A percentile compares a stretch with the other conserved stretches of the same genome.
These are phyloP conservation scores for Erodium maritimum DNA, from an alignment of 345 rosid species.

Conservation along the genomic window DNA sequence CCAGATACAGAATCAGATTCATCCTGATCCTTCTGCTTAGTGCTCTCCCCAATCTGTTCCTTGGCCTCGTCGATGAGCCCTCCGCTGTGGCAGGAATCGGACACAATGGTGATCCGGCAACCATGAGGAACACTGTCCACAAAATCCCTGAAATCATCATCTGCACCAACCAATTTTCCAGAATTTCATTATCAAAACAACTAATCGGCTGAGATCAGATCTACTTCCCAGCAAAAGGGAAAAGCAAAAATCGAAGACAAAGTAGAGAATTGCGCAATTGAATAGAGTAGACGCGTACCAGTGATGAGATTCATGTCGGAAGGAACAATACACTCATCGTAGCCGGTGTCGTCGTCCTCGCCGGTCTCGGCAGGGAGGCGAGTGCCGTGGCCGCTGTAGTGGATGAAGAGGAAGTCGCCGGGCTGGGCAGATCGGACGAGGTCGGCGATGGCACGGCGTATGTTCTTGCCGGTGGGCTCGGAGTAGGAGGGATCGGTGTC, in stretches of 20 bases:
- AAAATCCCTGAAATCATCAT: conserved; percentile 81
- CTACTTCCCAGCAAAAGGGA: neutral
- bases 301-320: conserved; percentile 93
- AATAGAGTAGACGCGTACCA: conserved; percentile 34
- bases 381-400: conserved; percentile 96
- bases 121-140: conserved; percentile 65
- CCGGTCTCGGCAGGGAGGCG: conserved; percentile 96
- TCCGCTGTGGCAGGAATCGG: conserved; percentile 94
- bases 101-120: conserved; percentile 55
- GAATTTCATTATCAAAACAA: neutral
- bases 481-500: conserved; percentile 54
- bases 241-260: neutral
- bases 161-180: conserved; percentile 21
- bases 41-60: conserved; percentile 95
- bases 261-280: neutral
- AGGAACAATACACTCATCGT: conserved; percentile 90
- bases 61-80: conserved; percentile 89
- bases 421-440: conserved; percentile 52
- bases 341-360: conserved; percentile 91
- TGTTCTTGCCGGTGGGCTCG: conserved; percentile 75
- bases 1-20: conserved; percentile 11
- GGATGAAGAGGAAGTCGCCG: conserved; percentile 60
- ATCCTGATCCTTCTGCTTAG: conserved; percentile 12
- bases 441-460: conserved; percentile 36
- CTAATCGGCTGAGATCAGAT: neutral